Evolutionary conservation across 768 basidiomycete genomes (phyloP).

Genomic region (Cystobasidium onofrii): DNA sequence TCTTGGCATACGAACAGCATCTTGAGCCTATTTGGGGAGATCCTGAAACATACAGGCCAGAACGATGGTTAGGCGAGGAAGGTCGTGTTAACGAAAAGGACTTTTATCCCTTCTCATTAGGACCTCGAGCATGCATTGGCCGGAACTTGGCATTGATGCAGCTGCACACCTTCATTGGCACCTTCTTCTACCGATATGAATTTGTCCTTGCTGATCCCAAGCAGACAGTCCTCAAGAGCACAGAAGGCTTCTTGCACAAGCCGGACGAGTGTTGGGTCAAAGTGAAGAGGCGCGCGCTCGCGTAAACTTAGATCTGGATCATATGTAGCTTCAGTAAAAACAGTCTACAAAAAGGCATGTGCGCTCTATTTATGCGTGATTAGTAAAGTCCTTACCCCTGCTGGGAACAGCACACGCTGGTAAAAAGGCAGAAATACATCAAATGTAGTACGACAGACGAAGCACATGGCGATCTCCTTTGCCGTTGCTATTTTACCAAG

Average conservation of each 20-base stretch:
- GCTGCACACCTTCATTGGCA: slow-evolving; percentile 69
- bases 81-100: slow-evolving; percentile 49
- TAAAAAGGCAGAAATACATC: too few species aligned
- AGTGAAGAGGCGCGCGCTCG: not conserved
- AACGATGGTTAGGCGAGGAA: slow-evolving; percentile 74
- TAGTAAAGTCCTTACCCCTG: too few species aligned
- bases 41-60: slow-evolving; percentile 64
- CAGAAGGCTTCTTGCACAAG: slow-evolving; percentile 82
- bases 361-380: too few species aligned
- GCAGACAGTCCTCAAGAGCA: slow-evolving; percentile 55
- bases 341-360: too few species aligned
- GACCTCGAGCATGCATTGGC: slow-evolving; percentile 79
- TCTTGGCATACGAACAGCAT: slow-evolving; percentile 74
- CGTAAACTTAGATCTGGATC: too few species aligned
- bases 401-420: too few species aligned
- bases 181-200: slow-evolving; percentile 61
- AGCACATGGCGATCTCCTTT: too few species aligned
- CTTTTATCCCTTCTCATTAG: slow-evolving; percentile 78
- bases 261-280: slow-evolving; percentile 5
- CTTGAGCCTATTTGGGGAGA: slow-evolving; percentile 70
- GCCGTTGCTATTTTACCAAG: too few species aligned
- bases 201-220: slow-evolving; percentile 34
- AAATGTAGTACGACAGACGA: too few species aligned
- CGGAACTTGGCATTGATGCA: slow-evolving; percentile 57
- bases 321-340: too few species aligned